phyloP scores from a whole-genome alignment of 1,284 basidiomycete species.

The Flammula alnicola region DNA sequence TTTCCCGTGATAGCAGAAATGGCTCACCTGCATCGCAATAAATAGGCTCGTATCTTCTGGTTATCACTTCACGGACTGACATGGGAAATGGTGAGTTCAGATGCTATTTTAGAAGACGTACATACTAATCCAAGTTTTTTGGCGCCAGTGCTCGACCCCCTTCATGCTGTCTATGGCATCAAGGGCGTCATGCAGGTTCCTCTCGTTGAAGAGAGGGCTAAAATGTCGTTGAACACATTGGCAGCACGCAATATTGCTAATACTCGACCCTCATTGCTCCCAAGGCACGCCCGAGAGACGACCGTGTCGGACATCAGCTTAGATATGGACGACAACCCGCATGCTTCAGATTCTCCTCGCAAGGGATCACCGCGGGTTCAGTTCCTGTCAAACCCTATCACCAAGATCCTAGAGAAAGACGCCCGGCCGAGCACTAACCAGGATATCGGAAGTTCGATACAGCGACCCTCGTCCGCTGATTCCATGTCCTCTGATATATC shows the following conservation, averaged over 20 bases:
- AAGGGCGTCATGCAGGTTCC: slow-evolving; percentile 73
- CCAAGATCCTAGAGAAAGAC: slow-evolving; percentile 21
- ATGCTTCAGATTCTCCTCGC: slow-evolving; percentile 6
- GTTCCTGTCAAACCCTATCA: slow-evolving; percentile 28
- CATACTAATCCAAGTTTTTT: no score
- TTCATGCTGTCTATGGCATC: slow-evolving; percentile 64
- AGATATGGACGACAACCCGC: slow-evolving; percentile 21
- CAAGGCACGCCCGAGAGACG: slow-evolving; percentile 2
- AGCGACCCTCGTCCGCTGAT: slow-evolving; percentile 41
- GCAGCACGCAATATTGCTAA: slow-evolving; percentile 49
- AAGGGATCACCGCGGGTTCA: slow-evolving; percentile 28
- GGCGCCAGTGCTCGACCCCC: slow-evolving; percentile 72
- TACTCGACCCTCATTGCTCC: slow-evolving; percentile 49
- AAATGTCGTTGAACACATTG: slow-evolving; percentile 52
- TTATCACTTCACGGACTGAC: slow-evolving; percentile 62
- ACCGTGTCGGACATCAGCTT: slow-evolving; percentile 14
- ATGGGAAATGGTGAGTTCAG: slow-evolving; percentile 69
- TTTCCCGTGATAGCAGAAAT: slow-evolving; percentile 9
- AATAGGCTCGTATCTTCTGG: slow-evolving; percentile 72
- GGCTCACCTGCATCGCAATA: slow-evolving; percentile 11
- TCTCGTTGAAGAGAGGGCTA: slow-evolving; percentile 62
- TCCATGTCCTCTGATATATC: slow-evolving; percentile 59
- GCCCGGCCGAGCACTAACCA: slow-evolving; percentile 10
- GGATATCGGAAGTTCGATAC: slow-evolving; percentile 25
- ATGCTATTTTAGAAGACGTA: no score